Evolutionary conservation across 1,284 basidiomycete genomes (phyloP), one percentile per base, ranked within the genome.

Genomic region (Tylopilus sp.): DNA sequence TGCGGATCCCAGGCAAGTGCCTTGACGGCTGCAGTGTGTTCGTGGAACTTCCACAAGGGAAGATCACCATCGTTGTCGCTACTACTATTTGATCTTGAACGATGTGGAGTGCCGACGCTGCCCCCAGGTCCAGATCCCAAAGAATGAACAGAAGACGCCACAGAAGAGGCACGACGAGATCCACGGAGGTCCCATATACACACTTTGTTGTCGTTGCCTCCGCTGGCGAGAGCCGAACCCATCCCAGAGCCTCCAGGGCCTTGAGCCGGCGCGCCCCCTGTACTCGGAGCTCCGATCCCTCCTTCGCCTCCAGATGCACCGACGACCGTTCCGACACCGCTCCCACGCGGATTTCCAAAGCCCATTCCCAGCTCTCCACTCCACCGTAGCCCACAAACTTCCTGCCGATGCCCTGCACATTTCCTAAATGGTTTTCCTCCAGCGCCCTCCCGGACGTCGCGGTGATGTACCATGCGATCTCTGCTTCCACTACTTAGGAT

Each of bases 1-100:
- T 99, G 97, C 4, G 96, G 96, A 65, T 92, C 94, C 96, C 97
- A 99, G 1, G 94, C 93, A 16, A 99, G 86, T 2, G 97, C 96
- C 66, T 99, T 99, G 54, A 99, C 94, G 0, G 96, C 96, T 0
- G 97, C 96, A 3, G 88, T 90, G 65, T 99, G 97, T 56, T 98
- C 92, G 49, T 92, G 91, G 68, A 98, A 99, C 61, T 92, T 90
- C 82, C 89, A 94, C 13, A 97, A 71, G 1, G 95, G 95, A 23
- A 78, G 70, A 30, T 78, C 74, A 4, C 76, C 76, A 21, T 60
- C 61, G 0, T 67, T 60, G 21, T 77, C 79, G n/a, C 75, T 71
- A 16, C 59, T 43, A 25, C 56, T 61, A 43, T 57, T 63, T 29
- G 60, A 65, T 31, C 62, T 60, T 34, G 60, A 54, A 18, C 59